Conservation (phyloP, 306 rosid genomes). For the Sicyos baderoa region DNA sequence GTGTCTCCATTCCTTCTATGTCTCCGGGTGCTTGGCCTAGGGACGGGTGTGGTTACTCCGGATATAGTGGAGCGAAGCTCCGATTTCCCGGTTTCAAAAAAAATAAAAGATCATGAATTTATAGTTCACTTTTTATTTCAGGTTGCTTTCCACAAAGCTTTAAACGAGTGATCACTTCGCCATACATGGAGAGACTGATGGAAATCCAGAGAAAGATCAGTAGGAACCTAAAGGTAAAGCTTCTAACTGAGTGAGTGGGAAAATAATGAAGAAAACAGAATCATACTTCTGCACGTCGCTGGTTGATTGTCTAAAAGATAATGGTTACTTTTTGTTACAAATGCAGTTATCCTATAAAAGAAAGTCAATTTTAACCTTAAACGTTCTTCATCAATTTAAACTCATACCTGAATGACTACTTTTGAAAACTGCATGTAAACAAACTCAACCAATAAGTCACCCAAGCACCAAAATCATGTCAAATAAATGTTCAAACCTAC, state of each 20-base stretch:
- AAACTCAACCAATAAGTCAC: not conserved
- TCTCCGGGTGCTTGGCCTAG: no score
- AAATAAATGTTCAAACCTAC: not conserved
- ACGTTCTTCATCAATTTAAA: slow-evolving; percentile 4
- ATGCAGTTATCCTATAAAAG: not conserved
- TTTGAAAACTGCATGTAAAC: not conserved
- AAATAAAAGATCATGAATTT: not conserved
- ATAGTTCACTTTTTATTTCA: slow-evolving; percentile 30
- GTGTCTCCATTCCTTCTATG: no score
- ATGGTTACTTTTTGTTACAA: not conserved
- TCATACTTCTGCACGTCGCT: not conserved
- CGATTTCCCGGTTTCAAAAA: no score
- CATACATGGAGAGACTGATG: not conserved
- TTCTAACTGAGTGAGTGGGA: not conserved
- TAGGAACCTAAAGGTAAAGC: not conserved
- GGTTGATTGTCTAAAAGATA: not conserved
- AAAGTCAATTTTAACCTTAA: not conserved
- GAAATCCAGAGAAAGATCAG: not conserved
- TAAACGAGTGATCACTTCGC: slow-evolving; percentile 38
- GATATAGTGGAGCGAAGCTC: no score
- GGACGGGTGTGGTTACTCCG: no score
- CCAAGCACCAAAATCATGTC: not conserved
- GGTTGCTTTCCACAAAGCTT: slow-evolving; percentile 86
- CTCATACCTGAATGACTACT: not conserved
- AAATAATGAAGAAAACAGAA: not conserved